These are phyloP conservation scores for Coprinopsis sp. DNA, from an alignment of 768 basidiomycete genomes.

Conservation along the genomic window DNA sequence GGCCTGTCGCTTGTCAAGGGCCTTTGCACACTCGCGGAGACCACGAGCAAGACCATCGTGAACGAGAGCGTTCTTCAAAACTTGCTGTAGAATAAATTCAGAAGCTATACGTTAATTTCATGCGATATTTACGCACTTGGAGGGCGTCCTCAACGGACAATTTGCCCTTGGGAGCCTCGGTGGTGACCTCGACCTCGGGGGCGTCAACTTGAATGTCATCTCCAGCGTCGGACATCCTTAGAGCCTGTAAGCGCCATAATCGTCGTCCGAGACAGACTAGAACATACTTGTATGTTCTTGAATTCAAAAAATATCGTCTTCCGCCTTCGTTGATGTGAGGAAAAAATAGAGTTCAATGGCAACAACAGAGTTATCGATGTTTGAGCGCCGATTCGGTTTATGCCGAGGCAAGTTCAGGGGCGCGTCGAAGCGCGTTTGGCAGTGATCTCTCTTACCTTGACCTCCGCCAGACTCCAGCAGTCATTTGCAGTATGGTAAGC, in stretches of 20 bases:
- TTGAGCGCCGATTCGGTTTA: slow-evolving; percentile 25
- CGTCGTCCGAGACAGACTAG: background rate
- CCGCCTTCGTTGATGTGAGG: slow-evolving; percentile 91
- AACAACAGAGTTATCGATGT: slow-evolving; percentile 19
- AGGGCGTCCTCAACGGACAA: slow-evolving; percentile 93
- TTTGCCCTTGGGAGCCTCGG: slow-evolving; percentile 92
- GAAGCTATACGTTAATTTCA: background rate
- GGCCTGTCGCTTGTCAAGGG: slow-evolving; percentile 97
- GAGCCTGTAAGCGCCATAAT: slow-evolving; percentile 9
- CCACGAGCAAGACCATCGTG: slow-evolving; percentile 98
- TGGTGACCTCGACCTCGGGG: slow-evolving; percentile 74
- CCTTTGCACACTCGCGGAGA: slow-evolving; percentile 96
- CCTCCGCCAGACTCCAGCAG: background rate
- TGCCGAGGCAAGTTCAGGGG: background rate
- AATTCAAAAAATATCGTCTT: slow-evolving; percentile 68
- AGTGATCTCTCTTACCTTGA: slow-evolving; percentile 12
- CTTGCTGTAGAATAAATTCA: slow-evolving; percentile 59
- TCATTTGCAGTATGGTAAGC: slow-evolving; percentile 28
- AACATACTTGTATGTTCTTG: slow-evolving; percentile 38
- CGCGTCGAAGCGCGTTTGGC: slow-evolving; percentile 18
- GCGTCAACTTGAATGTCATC: slow-evolving; percentile 85
- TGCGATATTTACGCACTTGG: slow-evolving; percentile 46
- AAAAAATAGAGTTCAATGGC: slow-evolving; percentile 48
- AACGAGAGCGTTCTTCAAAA: slow-evolving; percentile 96
- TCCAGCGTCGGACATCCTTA: slow-evolving; percentile 96